These are phyloP conservation scores for Boletus reticulatus DNA, from an alignment of 768 basidiomycete genomes.

Conservation along the genomic window DNA sequence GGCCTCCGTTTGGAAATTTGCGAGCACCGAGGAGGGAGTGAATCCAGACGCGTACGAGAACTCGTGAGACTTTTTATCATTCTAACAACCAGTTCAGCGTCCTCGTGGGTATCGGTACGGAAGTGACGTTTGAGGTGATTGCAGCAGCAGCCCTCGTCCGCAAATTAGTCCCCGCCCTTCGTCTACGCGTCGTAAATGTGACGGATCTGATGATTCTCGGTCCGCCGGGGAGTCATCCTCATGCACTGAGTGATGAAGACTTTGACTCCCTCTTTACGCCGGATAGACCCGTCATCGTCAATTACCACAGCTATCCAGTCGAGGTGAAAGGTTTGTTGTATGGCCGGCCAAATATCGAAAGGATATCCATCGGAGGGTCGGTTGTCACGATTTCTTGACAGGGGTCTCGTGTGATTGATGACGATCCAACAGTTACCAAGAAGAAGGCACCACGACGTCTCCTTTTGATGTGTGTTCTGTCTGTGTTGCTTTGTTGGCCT, in stretches of 20 bases:
- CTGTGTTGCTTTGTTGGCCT: background rate
- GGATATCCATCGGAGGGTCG: conserved; percentile 55
- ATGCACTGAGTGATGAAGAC: conserved; percentile 57
- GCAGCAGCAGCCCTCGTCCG: conserved; percentile 81
- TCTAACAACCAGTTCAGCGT: conserved; percentile 42
- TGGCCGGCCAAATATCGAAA: conserved; percentile 47
- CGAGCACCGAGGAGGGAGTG: conserved; percentile 68
- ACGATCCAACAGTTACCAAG: conserved; percentile 43
- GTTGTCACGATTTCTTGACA: conserved; percentile 7
- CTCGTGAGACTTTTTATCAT: background rate
- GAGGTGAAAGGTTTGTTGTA: conserved; percentile 67
- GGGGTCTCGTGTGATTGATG: background rate
- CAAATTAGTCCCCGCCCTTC: conserved; percentile 63
- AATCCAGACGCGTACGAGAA: conserved; percentile 63
- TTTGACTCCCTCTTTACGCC: conserved; percentile 73
- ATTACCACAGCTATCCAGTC: conserved; percentile 81
- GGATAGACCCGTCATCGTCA: conserved; percentile 70
- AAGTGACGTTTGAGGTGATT: conserved; percentile 87
- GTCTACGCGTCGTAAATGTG: conserved; percentile 86
- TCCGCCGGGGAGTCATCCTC: conserved; percentile 69
- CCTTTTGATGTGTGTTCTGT: conserved; percentile 62
- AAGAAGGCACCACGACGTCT: conserved; percentile 79
- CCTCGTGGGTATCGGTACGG: conserved; percentile 84
- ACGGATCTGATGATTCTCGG: conserved; percentile 87
- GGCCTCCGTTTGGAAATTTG: conserved; percentile 83